phyloP scores from a whole-genome alignment of 352 stramenopile species.

The Blastocystis sp. region DNA sequence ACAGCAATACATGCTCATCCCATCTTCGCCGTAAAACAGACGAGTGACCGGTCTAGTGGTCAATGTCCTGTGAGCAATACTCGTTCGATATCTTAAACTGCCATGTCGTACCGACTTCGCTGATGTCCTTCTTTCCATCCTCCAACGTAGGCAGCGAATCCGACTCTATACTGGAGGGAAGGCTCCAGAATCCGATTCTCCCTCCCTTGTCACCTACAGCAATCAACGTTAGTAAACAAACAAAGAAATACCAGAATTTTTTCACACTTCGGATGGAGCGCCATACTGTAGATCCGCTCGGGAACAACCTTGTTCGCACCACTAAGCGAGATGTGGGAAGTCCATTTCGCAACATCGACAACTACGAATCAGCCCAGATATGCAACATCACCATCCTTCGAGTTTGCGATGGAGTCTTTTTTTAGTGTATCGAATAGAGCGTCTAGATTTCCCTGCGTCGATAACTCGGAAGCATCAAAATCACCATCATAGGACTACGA shows the following conservation, averaged over 20 bases:
- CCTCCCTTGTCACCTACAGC: constrained; percentile 31
- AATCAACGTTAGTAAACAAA: not conserved
- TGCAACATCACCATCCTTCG: not conserved
- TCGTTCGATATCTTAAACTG: constrained; percentile 36
- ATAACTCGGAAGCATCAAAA: constrained; percentile 45
- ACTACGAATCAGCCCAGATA: not conserved
- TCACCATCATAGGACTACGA: constrained; percentile 36
- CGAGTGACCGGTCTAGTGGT: not conserved
- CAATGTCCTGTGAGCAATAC: not conserved
- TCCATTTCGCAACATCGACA: not conserved
- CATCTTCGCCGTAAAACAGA: not conserved
- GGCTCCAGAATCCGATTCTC: constrained; percentile 17
- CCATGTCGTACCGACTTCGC: not conserved
- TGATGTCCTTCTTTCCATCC: constrained; percentile 9
- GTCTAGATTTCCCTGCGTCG: not conserved
- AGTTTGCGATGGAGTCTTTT: not conserved
- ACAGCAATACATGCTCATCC: not conserved
- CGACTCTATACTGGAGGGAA: not conserved
- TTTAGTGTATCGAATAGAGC: constrained; percentile 1
- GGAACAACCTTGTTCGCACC: constrained; percentile 40
- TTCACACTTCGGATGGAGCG: not conserved
- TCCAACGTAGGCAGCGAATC: not conserved
- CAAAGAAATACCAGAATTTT: not conserved
- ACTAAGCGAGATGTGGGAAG: constrained; percentile 10
- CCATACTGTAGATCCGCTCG: constrained; percentile 45